A percentile compares a stretch with the other conserved stretches of the same genome.
Evolutionary conservation across 257 asterid genomes (phyloP).

Genomic region (Pogostemon cablin): DNA sequence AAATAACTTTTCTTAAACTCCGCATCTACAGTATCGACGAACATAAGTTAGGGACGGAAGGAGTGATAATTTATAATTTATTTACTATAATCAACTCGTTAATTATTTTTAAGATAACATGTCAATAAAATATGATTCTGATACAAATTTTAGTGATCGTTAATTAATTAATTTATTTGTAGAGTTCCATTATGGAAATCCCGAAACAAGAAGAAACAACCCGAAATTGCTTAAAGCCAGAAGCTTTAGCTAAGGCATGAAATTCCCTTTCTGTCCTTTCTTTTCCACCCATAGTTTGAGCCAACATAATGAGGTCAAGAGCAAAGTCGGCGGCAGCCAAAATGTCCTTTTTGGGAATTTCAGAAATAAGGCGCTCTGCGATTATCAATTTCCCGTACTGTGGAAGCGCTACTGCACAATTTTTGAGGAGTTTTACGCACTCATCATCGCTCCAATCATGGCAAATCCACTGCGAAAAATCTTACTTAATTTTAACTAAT

Average conservation of each 20-base stretch:
- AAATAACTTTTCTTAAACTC: too few relatives aligned
- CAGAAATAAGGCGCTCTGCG: constrained; percentile 50
- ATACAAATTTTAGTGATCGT: too few relatives aligned
- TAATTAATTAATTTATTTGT: too few relatives aligned
- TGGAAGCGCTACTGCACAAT: constrained; percentile 34
- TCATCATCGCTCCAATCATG: constrained; percentile 65
- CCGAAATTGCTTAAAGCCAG: constrained; percentile 13
- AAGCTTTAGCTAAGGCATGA: neutral
- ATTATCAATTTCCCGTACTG: constrained; percentile 57
- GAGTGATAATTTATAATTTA: too few relatives aligned
- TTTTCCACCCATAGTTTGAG: neutral
- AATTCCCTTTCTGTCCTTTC: constrained; percentile 35
- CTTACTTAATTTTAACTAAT: too few relatives aligned
- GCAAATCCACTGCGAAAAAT: constrained; percentile 46
- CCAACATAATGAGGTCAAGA: constrained; percentile 8
- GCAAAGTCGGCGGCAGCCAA: constrained; percentile 29
- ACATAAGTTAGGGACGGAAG: too few relatives aligned
- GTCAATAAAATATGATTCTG: too few relatives aligned
- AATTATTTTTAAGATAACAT: too few relatives aligned
- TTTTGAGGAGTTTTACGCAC: constrained; percentile 51
- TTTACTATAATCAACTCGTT: too few relatives aligned
- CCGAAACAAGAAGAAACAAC: neutral
- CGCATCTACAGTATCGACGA: too few relatives aligned
- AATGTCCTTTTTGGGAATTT: constrained; percentile 39
- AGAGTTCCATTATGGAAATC: neutral